These are phyloP conservation scores for Knoxdaviesia proteae DNA, from an alignment of 2,329 filamentous ascomycete genomes.

Conservation along the genomic window DNA sequence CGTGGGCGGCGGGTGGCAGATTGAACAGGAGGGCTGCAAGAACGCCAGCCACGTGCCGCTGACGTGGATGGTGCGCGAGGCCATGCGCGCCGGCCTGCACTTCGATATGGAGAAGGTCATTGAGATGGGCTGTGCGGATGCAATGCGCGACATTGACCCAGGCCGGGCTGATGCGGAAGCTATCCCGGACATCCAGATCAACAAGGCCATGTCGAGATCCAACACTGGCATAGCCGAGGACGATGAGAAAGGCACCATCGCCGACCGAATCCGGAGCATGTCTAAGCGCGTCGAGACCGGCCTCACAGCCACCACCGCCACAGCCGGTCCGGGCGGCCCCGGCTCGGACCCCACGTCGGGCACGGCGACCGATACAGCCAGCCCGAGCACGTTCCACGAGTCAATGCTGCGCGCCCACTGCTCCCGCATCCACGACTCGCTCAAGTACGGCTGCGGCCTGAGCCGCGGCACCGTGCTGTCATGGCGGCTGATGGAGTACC, in stretches of 20 bases:
- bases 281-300: too few species aligned
- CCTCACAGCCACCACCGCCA: conserved; percentile 1
- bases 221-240: too few species aligned
- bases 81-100: conserved; percentile 39
- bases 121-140: conserved; percentile 39
- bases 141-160: conserved; percentile 2
- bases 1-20: conserved; percentile 56
- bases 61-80: conserved; percentile 46
- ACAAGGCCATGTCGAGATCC: conserved; percentile 7
- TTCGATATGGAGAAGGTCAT: conserved; percentile 51
- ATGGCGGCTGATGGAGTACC: conserved; percentile 65
- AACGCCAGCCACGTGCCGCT: conserved; percentile 47
- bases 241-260: too few species aligned
- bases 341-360: background rate
- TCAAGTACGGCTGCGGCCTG: conserved; percentile 42
- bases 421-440: conserved; percentile 46
- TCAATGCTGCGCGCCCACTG: conserved; percentile 36
- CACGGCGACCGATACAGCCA: too few species aligned
- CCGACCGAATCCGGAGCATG: too few species aligned
- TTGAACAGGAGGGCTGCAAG: conserved; percentile 27
- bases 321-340: conserved; percentile 6
- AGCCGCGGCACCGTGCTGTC: conserved; percentile 31
- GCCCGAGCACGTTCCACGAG: conserved; percentile 23
- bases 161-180: conserved; percentile 1
- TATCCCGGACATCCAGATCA: conserved; percentile 15